Evolutionary conservation across 2,329 filamentous ascomycete species (phyloP), one percentile per base, ranked within the genome.

Genomic region (Pseudogymnoascus sp.): DNA sequence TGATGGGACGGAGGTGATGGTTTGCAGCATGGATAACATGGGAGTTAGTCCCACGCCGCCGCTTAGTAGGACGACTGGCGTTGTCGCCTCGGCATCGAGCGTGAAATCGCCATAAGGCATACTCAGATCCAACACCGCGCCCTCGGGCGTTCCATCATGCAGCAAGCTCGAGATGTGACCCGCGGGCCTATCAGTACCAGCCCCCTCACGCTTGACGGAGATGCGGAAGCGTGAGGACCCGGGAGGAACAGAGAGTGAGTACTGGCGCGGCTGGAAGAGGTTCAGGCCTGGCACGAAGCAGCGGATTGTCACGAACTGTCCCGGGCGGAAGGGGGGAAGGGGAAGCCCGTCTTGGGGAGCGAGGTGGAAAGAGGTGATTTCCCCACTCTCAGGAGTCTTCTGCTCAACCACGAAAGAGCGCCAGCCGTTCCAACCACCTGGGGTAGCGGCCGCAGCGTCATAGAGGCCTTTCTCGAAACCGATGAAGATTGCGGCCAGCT

Each of bases 401-500:
- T 79, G 77, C 57, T 76, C 75, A 63, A 93, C 83, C 67, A 68
- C 74, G 74, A 84, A 84, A 66, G 75, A 73, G 65, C 81, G 77
- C 80, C 81, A 84, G 47, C 74, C 75, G 8, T 72, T 70, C 80
- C 81, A 82, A 1, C 72, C 71, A 12, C 73, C 74, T 21, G 57
- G 57, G 31, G 57, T 60, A 2, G 26, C 29, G 29, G 40, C 60
- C 21, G 75, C 70, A 57, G 73, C 73, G 54, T 84, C 80, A 73
- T 90, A 90, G 23, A 92, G 74, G 40, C 81, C 71, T 7, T 74
- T 75, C 73, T 92, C 89, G 63, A 83, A 80, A 61, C 74, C 75
- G 75, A 91, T 89, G 76, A 92, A 87, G 63, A 92, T 78, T 68
- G 86, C 77, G 10, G 89, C 89, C 1, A 93, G 81, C 69, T 88